Evolutionary conservation across 306 rosid genomes (phyloP).

Genomic region (Trichosanthes truncata): DNA sequence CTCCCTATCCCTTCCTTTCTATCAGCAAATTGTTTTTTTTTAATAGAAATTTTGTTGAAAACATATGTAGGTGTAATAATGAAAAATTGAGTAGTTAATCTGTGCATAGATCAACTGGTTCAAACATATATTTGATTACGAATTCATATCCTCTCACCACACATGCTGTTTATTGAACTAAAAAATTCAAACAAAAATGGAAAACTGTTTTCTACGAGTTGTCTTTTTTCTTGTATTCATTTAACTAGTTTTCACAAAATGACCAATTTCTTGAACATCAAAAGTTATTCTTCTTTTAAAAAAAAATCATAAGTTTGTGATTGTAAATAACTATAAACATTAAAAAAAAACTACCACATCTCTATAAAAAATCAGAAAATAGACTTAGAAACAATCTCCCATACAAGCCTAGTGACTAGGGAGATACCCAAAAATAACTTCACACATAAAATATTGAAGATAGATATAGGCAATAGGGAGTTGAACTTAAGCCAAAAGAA

Average conservation of each 20-base stretch:
- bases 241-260: neutral
- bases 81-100: too few relatives aligned
- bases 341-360: neutral
- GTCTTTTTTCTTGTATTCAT: neutral
- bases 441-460: neutral
- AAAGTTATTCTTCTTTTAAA: neutral
- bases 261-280: neutral
- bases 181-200: too few relatives aligned
- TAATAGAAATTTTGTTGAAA: too few relatives aligned
- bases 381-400: neutral
- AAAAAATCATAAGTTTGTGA: neutral
- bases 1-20: too few relatives aligned
- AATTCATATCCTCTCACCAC: too few relatives aligned
- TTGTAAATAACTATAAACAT: neutral
- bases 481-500: neutral
- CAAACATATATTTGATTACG: too few relatives aligned
- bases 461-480: neutral
- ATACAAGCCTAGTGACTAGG: neutral
- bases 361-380: neutral
- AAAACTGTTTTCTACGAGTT: too few relatives aligned
- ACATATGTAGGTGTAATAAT: too few relatives aligned
- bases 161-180: too few relatives aligned
- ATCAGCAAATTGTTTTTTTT: too few relatives aligned
- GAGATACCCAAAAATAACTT: neutral
- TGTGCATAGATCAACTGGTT: too few relatives aligned